Percentiles rank a stretch among this genome's conserved stretches.
Evolutionary conservation across 805 yeast genomes (phyloP).

Genomic region (Starmerella powellii): DNA sequence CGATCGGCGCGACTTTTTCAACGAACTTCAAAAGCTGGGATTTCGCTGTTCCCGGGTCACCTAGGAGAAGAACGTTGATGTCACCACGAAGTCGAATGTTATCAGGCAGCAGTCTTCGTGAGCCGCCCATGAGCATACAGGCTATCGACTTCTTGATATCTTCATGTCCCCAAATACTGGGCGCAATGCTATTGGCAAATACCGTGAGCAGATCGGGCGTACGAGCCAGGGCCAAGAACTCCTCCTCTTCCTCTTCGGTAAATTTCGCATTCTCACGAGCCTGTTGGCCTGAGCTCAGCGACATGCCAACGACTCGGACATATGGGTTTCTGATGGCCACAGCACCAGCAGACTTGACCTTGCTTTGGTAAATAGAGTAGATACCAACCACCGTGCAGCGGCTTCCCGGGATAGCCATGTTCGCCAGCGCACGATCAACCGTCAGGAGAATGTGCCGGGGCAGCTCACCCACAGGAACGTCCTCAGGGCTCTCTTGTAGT

Average conservation of each 20-base stretch:
- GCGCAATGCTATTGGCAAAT: conserved; percentile 85
- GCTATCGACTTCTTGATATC: conserved; percentile 92
- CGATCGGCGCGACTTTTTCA: conserved; percentile 85
- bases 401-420: conserved; percentile 88
- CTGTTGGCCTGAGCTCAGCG: conserved; percentile 66
- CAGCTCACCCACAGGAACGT: conserved; percentile 98
- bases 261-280: conserved; percentile 52
- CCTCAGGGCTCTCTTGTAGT: conserved; percentile 94
- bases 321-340: conserved; percentile 93
- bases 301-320: conserved; percentile 72
- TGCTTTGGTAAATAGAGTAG: conserved; percentile 78
- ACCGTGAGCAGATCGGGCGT: conserved; percentile 73
- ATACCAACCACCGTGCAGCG: conserved; percentile 86
- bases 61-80: conserved; percentile 79
- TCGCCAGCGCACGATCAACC: conserved; percentile 80
- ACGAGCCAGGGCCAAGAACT: conserved; percentile 67
- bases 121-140: conserved; percentile 87
- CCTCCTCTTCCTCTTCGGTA: conserved; percentile 89
- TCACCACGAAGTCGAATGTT: conserved; percentile 97
- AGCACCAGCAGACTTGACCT: conserved; percentile 38
- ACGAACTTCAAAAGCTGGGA: conserved; percentile 92
- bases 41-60: conserved; percentile 99
- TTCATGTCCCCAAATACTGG: conserved; percentile 85
- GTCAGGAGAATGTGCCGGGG: conserved; percentile 85
- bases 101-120: conserved; percentile 83